phyloP scores from a whole-genome alignment of 2,329 filamentous ascomycete genomes.

The Diaporthe caulivora region DNA sequence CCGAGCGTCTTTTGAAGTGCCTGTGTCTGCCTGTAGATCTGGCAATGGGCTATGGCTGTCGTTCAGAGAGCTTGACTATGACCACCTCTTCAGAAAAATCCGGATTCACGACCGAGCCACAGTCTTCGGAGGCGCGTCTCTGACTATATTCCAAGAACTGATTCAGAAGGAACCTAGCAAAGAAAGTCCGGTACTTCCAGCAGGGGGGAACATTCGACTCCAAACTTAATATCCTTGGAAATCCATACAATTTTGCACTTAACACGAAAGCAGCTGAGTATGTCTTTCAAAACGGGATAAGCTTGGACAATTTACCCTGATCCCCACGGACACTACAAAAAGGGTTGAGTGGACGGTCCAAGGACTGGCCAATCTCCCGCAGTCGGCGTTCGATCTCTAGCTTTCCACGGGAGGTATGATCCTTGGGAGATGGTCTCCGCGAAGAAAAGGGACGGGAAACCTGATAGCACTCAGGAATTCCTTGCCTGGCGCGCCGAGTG shows the following conservation, averaged over 20 bases:
- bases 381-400: constrained; percentile 35
- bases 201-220: constrained; percentile 39
- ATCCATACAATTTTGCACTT: constrained; percentile 39
- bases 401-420: constrained; percentile 35
- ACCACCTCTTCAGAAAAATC: constrained; percentile 30
- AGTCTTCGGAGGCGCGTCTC: constrained; percentile 37
- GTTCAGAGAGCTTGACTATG: constrained; percentile 14
- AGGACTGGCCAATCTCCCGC: constrained; percentile 30
- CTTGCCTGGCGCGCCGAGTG: constrained; percentile 28
- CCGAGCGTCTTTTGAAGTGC: too few relatives aligned
- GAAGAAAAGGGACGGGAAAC: neutral
- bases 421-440: constrained; percentile 30
- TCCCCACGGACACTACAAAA: constrained; percentile 39
- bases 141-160: constrained; percentile 34
- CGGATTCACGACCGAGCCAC: constrained; percentile 26
- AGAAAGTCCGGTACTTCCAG: constrained; percentile 35
- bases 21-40: too few relatives aligned
- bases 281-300: constrained; percentile 28
- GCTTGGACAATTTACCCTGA: constrained; percentile 30
- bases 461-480: constrained; percentile 22
- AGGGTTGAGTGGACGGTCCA: constrained; percentile 30
- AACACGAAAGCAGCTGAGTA: constrained; percentile 35
- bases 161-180: constrained; percentile 30
- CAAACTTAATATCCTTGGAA: constrained; percentile 38
- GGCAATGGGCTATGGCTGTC: too few relatives aligned